These are phyloP conservation scores for Claviceps cyperi DNA, from an alignment of 2,329 filamentous ascomycete species.

Conservation along the genomic window DNA sequence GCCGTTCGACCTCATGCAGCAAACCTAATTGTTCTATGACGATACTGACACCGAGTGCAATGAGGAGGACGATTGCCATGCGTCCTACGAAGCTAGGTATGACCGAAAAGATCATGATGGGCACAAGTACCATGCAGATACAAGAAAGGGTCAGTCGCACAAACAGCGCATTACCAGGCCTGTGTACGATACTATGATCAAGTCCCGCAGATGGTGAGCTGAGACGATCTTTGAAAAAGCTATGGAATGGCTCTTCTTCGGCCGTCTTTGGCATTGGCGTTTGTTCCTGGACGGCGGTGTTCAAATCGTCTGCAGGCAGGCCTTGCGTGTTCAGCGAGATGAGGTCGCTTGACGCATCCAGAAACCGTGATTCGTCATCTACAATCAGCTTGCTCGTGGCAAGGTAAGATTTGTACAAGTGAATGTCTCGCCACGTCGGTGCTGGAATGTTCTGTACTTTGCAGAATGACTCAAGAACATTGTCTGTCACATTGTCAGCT, in stretches of 20 bases:
- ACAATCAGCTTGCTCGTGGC: constrained; percentile 38
- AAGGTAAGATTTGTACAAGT: constrained; percentile 39
- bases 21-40: constrained; percentile 15
- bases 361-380: constrained; percentile 44
- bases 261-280: constrained; percentile 12
- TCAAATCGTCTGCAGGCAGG: constrained; percentile 3
- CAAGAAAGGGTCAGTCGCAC: constrained; percentile 6
- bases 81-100: constrained; percentile 42
- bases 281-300: constrained; percentile 9
- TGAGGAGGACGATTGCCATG: constrained; percentile 41
- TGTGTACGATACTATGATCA: not conserved
- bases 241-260: constrained; percentile 3
- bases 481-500: constrained; percentile 26
- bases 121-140: constrained; percentile 30
- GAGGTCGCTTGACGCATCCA: constrained; percentile 40
- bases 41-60: constrained; percentile 29
- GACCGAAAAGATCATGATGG: constrained; percentile 42
- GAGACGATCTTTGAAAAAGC: constrained; percentile 4
- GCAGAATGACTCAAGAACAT: constrained; percentile 44
- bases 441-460: constrained; percentile 33
- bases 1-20: constrained; percentile 7
- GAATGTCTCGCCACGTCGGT: constrained; percentile 33
- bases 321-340: constrained; percentile 20
- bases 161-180: not conserved
- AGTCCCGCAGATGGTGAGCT: constrained; percentile 1